phyloP scores from a whole-genome alignment of 768 basidiomycete genomes.

The Trametes coccinea region DNA sequence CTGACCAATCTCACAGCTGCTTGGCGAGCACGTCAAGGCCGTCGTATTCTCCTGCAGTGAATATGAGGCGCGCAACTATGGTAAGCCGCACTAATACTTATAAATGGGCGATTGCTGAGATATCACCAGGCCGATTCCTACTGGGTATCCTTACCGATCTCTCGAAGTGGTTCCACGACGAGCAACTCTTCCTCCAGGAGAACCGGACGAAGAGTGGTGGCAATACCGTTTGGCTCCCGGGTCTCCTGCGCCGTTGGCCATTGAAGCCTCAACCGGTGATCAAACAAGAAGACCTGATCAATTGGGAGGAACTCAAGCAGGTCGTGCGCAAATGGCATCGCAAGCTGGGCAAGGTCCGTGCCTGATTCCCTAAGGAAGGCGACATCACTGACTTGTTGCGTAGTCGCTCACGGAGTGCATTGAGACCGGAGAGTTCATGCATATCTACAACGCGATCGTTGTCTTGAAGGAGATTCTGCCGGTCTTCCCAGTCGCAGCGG shows the following conservation, averaged over 20 bases:
- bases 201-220: constrained; percentile 66
- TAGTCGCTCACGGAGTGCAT: constrained; percentile 83
- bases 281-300: constrained; percentile 54
- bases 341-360: constrained; percentile 65
- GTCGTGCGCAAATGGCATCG: constrained; percentile 85
- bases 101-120: background rate
- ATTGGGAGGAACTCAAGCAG: constrained; percentile 69
- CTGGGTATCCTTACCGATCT: constrained; percentile 76
- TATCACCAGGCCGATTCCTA: constrained; percentile 76
- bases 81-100: constrained; percentile 40
- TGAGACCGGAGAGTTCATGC: constrained; percentile 91
- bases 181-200: constrained; percentile 69
- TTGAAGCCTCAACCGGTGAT: constrained; percentile 42
- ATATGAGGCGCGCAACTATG: constrained; percentile 94
- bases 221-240: constrained; percentile 63
- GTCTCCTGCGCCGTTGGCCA: constrained; percentile 57
- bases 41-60: constrained; percentile 93
- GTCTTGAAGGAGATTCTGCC: constrained; percentile 89
- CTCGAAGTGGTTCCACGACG: constrained; percentile 77
- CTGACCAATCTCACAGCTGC: constrained; percentile 51
- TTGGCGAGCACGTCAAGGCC: constrained; percentile 81
- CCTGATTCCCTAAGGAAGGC: background rate
- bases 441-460: constrained; percentile 95
- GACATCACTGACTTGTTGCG: background rate
- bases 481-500: constrained; percentile 77